phyloP scores from a whole-genome alignment of 768 basidiomycete species.

The Rhodocollybia butyracea region DNA sequence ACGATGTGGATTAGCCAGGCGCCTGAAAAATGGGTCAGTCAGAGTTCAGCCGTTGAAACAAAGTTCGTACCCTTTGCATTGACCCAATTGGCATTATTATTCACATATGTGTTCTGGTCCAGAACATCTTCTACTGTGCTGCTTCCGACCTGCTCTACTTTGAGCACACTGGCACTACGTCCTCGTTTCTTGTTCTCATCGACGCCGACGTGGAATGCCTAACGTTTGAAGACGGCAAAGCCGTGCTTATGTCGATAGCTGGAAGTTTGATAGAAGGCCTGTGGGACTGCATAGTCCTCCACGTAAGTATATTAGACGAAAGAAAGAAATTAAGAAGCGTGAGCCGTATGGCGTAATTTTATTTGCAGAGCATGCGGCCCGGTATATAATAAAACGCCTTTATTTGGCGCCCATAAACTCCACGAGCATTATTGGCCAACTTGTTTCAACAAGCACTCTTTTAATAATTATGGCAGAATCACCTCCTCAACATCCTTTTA shows the following conservation, averaged over 20 bases:
- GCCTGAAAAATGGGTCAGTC: slow-evolving; percentile 43
- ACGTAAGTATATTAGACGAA: not conserved
- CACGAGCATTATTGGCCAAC: too few relatives aligned
- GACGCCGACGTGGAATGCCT: slow-evolving; percentile 24
- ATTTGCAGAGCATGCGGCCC: too few relatives aligned
- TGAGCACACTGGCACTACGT: slow-evolving; percentile 76
- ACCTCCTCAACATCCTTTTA: too few relatives aligned
- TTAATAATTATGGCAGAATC: too few relatives aligned
- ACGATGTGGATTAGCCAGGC: slow-evolving; percentile 98
- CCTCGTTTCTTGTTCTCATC: slow-evolving; percentile 43
- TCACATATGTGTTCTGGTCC: slow-evolving; percentile 77
- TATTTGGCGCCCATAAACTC: too few relatives aligned
- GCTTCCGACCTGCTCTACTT: slow-evolving; percentile 79
- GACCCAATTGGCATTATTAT: slow-evolving; percentile 92
- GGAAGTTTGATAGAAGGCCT: slow-evolving; percentile 56
- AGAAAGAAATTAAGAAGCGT: not conserved
- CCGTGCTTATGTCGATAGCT: slow-evolving; percentile 32
- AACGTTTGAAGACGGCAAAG: slow-evolving; percentile 10
- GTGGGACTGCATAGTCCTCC: slow-evolving; percentile 12
- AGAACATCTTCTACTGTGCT: slow-evolving; percentile 69
- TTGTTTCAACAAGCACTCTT: too few relatives aligned
- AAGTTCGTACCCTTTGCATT: slow-evolving; percentile 74
- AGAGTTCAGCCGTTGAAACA: not conserved
- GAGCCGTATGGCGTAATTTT: too few relatives aligned
- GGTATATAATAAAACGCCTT: too few relatives aligned